These are phyloP conservation scores for Aspergillus leporis DNA, from an alignment of 495 filamentous ascomycete genomes.

Conservation along the genomic window DNA sequence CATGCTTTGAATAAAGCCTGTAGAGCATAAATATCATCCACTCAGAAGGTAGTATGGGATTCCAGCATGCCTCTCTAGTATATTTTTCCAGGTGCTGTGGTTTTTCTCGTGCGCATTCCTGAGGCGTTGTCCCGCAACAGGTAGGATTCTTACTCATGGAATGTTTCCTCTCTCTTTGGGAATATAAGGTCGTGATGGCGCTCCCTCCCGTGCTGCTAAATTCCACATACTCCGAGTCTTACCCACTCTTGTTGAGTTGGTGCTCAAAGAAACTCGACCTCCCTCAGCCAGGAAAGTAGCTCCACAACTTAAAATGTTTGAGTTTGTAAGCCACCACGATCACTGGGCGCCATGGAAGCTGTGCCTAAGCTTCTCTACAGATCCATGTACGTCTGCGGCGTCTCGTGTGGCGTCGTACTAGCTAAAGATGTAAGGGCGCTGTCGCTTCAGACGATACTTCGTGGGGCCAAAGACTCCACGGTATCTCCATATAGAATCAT, in stretches of 20 bases:
- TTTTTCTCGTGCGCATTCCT: neutral
- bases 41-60: neutral
- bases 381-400: neutral
- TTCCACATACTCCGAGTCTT: neutral
- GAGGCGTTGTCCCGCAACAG: neutral
- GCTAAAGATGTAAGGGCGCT: neutral
- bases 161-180: neutral
- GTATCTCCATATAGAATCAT: neutral
- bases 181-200: neutral
- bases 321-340: neutral
- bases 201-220: neutral
- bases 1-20: neutral
- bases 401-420: neutral
- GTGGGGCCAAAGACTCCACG: neutral
- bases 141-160: neutral
- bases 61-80: neutral
- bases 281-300: neutral
- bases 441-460: neutral
- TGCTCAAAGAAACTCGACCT: neutral
- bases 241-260: neutral
- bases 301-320: neutral
- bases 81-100: neutral
- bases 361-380: neutral
- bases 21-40: neutral
- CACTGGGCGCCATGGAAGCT: neutral